Base-by-base conservation (phyloP, 2,329 filamentous ascomycete genomes). In the Botrytis deweyae region DNA sequence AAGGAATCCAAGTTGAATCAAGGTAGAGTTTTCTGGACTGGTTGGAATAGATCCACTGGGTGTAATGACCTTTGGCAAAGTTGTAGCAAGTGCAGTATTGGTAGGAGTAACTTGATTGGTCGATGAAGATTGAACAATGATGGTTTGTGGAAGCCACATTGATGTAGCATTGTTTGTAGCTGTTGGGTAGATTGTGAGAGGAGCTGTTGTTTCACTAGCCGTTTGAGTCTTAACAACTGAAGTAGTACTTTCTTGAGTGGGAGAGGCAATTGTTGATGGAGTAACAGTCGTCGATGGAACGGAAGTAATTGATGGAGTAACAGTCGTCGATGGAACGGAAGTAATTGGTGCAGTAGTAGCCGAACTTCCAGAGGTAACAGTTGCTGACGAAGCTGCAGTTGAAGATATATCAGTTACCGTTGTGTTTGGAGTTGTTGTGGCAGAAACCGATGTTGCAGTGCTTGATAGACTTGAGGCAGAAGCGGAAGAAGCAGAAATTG, bases 1-100 rank as follows among this genome's bases (percentile, higher is more conserved):
- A 70, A 89, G 85, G 87, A 98, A 98, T 49, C 93, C 96, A 76
- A 98, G 87, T 81, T 97, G 94, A 78, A 97, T 91, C 78, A 93
- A 83, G 6, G 89, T 90, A 0, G 88, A 90, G 77, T 93, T 92
- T 89, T 77, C 76, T 25, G 80, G 80, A 44, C 77, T 67, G 8
- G 69, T 73, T n/a, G 73, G 73, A 63, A 77, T 77, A 1, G 62
- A 72, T 72, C 77, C 77, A 22, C 79, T 78, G 49, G 78, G 78
- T 14, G 77, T 74, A 44, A 81, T 80, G n/a, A 81, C 77, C 70
- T 76, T 76, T 14, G 81, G 79, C 22, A 81, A 71, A 46, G 61
- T 73, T 12, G 77, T 44, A 5, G 75, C 73, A 59, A 81, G 76
- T 59, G 78, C 80, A 38, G 78, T 81, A 9, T 78, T 73, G 5